phyloP scores from a whole-genome alignment of 1,284 basidiomycete genomes.

The Apiotrichum domesticum region DNA sequence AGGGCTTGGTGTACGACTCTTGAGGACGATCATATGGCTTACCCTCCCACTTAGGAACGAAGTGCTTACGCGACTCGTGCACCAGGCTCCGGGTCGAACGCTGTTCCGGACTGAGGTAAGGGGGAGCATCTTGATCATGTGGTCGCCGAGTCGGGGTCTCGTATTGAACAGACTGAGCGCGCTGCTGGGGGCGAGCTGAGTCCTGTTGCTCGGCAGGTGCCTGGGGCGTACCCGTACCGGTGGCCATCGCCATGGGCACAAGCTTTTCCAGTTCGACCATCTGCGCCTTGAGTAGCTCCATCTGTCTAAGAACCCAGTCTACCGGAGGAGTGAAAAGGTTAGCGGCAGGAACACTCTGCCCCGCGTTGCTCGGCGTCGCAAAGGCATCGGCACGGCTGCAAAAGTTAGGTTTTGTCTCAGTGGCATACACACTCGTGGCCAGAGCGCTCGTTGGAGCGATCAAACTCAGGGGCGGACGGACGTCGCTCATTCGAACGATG shows the following conservation, averaged over 20 bases:
- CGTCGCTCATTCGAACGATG: too few species aligned
- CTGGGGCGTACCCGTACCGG: too few species aligned
- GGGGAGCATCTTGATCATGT: background rate
- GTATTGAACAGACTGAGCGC: background rate
- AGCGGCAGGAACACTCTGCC: too few species aligned
- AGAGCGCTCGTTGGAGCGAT: too few species aligned
- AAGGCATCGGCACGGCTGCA: background rate
- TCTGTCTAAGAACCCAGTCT: conserved; percentile 6
- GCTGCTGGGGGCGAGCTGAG: background rate
- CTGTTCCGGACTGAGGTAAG: background rate
- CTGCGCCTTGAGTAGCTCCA: conserved; percentile 14
- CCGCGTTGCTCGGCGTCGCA: background rate
- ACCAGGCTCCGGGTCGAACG: background rate
- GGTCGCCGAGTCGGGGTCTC: background rate
- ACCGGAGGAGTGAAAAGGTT: background rate
- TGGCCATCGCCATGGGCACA: background rate
- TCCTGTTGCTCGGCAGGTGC: background rate
- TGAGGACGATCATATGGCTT: conserved; percentile 1
- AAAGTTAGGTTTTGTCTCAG: too few species aligned
- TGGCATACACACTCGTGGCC: too few species aligned
- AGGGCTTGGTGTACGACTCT: background rate
- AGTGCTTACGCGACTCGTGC: background rate
- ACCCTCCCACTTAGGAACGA: background rate
- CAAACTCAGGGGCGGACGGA: too few species aligned
- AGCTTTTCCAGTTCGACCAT: conserved; percentile 15